These are phyloP conservation scores for Picochlorum sp. DNA, from an alignment of 139 green algal species.

Conservation along the genomic window DNA sequence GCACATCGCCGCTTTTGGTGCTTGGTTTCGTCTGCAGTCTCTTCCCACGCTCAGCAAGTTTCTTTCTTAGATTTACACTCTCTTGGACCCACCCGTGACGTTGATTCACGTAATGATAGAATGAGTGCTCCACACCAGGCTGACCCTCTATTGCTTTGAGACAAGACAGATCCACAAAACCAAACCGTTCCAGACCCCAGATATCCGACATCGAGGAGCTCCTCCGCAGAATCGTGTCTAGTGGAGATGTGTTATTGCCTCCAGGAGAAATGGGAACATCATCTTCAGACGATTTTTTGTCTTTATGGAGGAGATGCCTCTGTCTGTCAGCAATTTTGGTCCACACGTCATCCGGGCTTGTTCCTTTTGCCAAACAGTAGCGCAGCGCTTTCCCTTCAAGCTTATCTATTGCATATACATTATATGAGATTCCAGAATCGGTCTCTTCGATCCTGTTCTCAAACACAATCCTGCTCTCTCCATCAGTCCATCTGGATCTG, in stretches of 20 bases:
- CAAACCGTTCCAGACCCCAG: slow-evolving; percentile 51
- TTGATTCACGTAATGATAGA: slow-evolving; percentile 36
- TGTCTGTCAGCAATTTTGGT: not conserved
- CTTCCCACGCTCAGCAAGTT: not conserved
- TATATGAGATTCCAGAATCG: not conserved
- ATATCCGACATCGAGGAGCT: not conserved
- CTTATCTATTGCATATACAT: not conserved
- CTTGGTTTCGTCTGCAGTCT: not conserved
- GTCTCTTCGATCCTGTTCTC: not conserved
- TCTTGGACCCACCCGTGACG: slow-evolving; percentile 30
- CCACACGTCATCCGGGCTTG: not conserved
- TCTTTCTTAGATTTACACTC: slow-evolving; percentile 8
- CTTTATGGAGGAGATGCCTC: not conserved
- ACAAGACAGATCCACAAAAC: slow-evolving; percentile 36
- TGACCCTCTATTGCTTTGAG: slow-evolving; percentile 51
- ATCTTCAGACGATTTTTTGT: not conserved
- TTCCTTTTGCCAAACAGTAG: not conserved
- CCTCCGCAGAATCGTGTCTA: not conserved
- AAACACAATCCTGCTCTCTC: slow-evolving; percentile 3
- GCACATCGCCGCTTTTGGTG: not conserved
- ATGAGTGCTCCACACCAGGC: slow-evolving; percentile 11
- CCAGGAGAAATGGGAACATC: not conserved
- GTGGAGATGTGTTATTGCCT: not conserved
- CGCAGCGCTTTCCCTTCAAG: not conserved
- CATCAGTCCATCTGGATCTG: slow-evolving; percentile 8